Evolutionary conservation across 495 filamentous ascomycete genomes (phyloP).

Genomic region (Ascodesmis nigricans): DNA sequence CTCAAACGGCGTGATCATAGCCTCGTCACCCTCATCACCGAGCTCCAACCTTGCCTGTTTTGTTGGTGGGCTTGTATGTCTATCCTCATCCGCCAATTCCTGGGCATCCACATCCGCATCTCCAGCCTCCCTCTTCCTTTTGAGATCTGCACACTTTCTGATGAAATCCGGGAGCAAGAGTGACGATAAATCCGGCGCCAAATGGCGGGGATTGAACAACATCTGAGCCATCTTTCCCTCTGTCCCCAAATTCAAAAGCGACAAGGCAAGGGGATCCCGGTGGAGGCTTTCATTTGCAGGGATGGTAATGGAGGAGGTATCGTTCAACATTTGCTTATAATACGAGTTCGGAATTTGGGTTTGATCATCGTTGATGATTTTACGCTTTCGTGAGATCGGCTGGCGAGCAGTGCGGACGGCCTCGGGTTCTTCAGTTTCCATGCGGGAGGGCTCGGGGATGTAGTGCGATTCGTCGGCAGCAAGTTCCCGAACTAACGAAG

Average conservation of each 20-base stretch:
- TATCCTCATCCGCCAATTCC: constrained; percentile 32
- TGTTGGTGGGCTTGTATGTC: constrained; percentile 22
- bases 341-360: no score
- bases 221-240: constrained; percentile 66
- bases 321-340: no score
- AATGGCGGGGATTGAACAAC: constrained; percentile 28
- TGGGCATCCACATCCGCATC: constrained; percentile 44
- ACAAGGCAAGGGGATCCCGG: constrained; percentile 67
- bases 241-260: constrained; percentile 74
- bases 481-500: constrained; percentile 32
- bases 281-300: no score
- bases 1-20: constrained; percentile 2
- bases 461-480: no score
- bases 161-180: constrained; percentile 66
- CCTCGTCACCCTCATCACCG: constrained; percentile 11
- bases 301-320: no score
- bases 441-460: constrained; percentile 31
- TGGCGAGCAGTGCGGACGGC: constrained; percentile 33
- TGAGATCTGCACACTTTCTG: constrained; percentile 54
- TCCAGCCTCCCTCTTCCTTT: constrained; percentile 81
- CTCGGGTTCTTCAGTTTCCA: constrained; percentile 30
- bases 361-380: constrained; percentile 16
- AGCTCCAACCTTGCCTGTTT: constrained; percentile 17
- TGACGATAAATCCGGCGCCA: constrained; percentile 73
- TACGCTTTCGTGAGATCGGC: constrained; percentile 17